Base-by-base conservation (phyloP, 2,329 filamentous ascomycete species). In the Aureobasidium sp. region DNA sequence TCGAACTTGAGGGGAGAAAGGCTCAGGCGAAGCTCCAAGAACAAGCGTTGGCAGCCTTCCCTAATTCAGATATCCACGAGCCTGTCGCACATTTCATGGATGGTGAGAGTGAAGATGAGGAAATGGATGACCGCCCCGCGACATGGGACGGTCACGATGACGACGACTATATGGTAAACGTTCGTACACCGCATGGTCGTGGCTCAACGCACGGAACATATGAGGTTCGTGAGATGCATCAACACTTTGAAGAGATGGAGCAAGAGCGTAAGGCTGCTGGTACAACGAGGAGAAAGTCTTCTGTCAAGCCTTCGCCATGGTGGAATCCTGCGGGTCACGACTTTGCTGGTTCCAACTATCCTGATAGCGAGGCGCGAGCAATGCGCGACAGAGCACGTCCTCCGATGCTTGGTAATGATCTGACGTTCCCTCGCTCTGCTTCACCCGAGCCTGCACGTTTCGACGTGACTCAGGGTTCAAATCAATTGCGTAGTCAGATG, bases 401-500 rank as follows among this genome's bases (percentile, higher is more conserved):
- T 44, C 93, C 93, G 10, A 95, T 97, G 92, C 84, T 96, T 12
- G 93, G 93, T 62, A 78, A 80, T 63, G 89, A 96, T 67, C 82
- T 97, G 61, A 79, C 81, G 29, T 96, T 97, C 72, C 89, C 91
- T 37, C 84, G 83, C 71, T 96, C 91, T 71, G 81, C 83, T 10
- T 96, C 92, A 29, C 93, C 93, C 6, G 87, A 93, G 73, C 84
- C 87, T 61, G 95, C 92, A 17, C 87, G 90, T 69, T 88, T 95
- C 69, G 91, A 96, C 71, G 86, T 89, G 0, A 87, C 89, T 62
- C 88, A 91, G 70, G 74, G 76, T 9, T 79, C 77, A 10, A 72
- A 83, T 77, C 67, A 84, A 70, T 68, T 79, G 9, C 70, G 74
- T 32, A 75, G 75, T 46, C 75, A 78, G 36, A 80, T 81, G 78